These are phyloP conservation scores for Plantago lanceolata DNA, from an alignment of 305 asterid species.

Conservation along the genomic window DNA sequence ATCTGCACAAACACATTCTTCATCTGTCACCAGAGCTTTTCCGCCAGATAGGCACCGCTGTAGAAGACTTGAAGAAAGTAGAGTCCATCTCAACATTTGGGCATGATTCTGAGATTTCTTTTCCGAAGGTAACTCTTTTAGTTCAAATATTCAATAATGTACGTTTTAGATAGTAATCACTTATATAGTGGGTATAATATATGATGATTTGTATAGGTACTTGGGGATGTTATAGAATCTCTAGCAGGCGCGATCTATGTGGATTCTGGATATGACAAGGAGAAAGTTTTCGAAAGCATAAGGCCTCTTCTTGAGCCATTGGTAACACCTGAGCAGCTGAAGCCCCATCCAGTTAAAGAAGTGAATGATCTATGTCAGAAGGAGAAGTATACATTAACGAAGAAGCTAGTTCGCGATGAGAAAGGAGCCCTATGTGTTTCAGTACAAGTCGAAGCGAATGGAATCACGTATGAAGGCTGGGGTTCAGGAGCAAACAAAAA, in stretches of 20 bases:
- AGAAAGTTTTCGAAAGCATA: conserved; percentile 45
- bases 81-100: conserved; percentile 47
- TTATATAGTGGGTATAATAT: background rate
- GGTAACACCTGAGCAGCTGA: conserved; percentile 58
- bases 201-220: conserved; percentile 52
- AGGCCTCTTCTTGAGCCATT: conserved; percentile 76
- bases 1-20: conserved; percentile 60
- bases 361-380: conserved; percentile 49
- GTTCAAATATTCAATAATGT: background rate
- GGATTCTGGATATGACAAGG: conserved; percentile 63
- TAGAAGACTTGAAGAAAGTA: conserved; percentile 26
- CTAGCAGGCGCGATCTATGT: conserved; percentile 70
- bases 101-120: conserved; percentile 54
- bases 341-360: conserved; percentile 61
- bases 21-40: conserved; percentile 65
- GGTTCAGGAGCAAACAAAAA: conserved; percentile 32
- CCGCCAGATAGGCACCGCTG: conserved; percentile 36
- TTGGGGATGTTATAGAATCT: conserved; percentile 79
- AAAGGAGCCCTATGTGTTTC: conserved; percentile 32
- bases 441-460: conserved; percentile 60
- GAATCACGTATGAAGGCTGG: conserved; percentile 27
- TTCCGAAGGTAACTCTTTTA: conserved; percentile 62
- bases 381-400: conserved; percentile 31
- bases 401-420: conserved; percentile 15
- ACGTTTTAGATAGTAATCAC: background rate